These are phyloP conservation scores for Xylaria sp. DNA, from an alignment of 2,329 filamentous ascomycete genomes.

Conservation along the genomic window DNA sequence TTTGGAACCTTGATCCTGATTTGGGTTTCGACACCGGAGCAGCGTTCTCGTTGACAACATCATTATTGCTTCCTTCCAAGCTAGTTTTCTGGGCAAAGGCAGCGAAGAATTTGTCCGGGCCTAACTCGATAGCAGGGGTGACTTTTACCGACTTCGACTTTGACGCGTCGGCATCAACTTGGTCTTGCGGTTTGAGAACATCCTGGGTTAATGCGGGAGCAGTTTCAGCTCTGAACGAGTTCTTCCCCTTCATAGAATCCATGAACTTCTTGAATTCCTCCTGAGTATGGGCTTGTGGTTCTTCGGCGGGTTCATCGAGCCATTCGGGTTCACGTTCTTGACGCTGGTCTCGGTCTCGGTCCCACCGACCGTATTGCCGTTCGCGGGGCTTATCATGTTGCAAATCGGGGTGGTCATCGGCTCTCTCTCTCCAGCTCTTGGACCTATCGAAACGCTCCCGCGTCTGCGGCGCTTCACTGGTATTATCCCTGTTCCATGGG, in stretches of 20 bases:
- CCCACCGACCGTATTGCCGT: slow-evolving; percentile 63
- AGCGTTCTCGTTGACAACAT: slow-evolving; percentile 50
- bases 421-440: slow-evolving; percentile 66
- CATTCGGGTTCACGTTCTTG: slow-evolving; percentile 87
- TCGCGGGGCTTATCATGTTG: slow-evolving; percentile 58
- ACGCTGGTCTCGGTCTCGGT: slow-evolving; percentile 59
- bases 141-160: slow-evolving; percentile 64
- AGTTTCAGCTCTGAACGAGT: slow-evolving; percentile 44
- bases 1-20: slow-evolving; percentile 78
- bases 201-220: slow-evolving; percentile 43
- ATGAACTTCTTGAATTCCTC: slow-evolving; percentile 97
- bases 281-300: slow-evolving; percentile 77
- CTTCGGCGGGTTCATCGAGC: slow-evolving; percentile 77
- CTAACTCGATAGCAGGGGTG: slow-evolving; percentile 67
- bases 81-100: slow-evolving; percentile 52
- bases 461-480: slow-evolving; percentile 44
- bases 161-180: slow-evolving; percentile 55
- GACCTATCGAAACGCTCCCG: slow-evolving; percentile 63
- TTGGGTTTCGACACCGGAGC: slow-evolving; percentile 57
- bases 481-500: slow-evolving; percentile 75
- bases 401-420: slow-evolving; percentile 44
- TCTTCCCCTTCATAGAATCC: slow-evolving; percentile 79
- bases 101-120: slow-evolving; percentile 79
- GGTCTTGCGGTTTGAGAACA: slow-evolving; percentile 44
- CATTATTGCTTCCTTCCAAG: slow-evolving; percentile 57